Conservation (phyloP, 139 green algal genomes). For the Coccomyxa sp. region DNA sequence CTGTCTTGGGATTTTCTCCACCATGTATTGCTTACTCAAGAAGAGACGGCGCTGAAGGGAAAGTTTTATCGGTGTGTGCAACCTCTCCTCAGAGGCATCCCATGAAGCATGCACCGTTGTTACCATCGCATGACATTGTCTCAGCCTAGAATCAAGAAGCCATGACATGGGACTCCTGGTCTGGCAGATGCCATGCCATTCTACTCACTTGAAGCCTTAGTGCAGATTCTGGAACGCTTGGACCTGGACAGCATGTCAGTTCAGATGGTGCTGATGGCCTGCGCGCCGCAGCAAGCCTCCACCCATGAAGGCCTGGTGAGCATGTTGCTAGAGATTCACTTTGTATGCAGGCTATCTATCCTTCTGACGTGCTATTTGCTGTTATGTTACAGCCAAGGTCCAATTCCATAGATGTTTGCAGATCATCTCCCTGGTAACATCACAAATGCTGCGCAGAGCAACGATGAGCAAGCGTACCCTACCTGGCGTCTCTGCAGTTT, state of each 20-base stretch:
- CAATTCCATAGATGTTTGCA: no score
- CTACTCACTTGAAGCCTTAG: neutral
- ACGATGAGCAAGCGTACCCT: neutral
- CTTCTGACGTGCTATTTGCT: no score
- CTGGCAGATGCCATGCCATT: neutral
- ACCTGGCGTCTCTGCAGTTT: conserved; percentile 26
- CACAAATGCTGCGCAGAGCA: no score
- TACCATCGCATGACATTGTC: neutral
- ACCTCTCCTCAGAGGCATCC: neutral
- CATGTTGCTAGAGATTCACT: no score
- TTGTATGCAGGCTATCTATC: no score
- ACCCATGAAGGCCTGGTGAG: no score
- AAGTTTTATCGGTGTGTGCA: no score
- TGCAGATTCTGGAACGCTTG: conserved; percentile 47
- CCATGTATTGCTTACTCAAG: no score
- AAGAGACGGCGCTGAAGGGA: no score
- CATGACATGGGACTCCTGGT: neutral
- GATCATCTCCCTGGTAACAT: no score
- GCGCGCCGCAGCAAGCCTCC: neutral
- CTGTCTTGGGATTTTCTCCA: neutral
- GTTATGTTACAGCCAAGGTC: no score
- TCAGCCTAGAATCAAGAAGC: neutral
- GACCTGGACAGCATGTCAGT: conserved; percentile 55
- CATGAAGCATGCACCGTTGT: neutral
- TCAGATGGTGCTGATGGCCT: conserved; percentile 71